Base-by-base conservation (phyloP, 2,329 filamentous ascomycete species). In the Verruconis gallopava region DNA sequence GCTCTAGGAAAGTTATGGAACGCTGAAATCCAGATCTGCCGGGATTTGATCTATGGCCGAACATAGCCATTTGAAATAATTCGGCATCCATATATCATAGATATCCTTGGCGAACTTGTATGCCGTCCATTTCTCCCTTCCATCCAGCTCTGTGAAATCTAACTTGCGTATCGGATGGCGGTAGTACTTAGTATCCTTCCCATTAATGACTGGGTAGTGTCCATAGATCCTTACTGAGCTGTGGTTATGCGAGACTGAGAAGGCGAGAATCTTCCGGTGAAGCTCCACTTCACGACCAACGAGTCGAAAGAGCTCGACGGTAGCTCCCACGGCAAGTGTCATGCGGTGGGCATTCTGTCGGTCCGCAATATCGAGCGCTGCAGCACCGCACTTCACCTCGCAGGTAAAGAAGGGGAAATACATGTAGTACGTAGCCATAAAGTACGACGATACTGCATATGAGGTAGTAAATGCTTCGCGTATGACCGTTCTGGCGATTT, bases 381-480 rank as follows among this genome's bases (percentile, higher is more conserved):
- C 34, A 34, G 34, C 40, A 30, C 48, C 44, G 25, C 44, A 44
- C 37, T 52, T 51, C 17, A 52, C 48, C 36, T 52, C 48, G 37
- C 40, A 38, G 21, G 49, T 49, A 13, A 52, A 40, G 35, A 52
- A 52, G 20, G 46, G 50, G 38, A 52, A 46, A 35, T 47, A 46
- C 46, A 51, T 52, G 19, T 47, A 15, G 43, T 46, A 48, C 15
- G 44, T 50, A 40, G 44, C 50, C 25, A 30, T n/a, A 9, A 30
- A 30, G 25, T 9, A 30, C 25, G 25, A 30, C 25, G 25, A n/a
- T n/a, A 30, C 25, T 9, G 25, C 25, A 30, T 30, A n/a, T 30
- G n/a, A 30, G 25, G 25, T n/a, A 30, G n/a, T 30, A n/a, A 30
- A 30, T n/a, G n/a, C 25, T n/a, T 30, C 25, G 25, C 25, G 25